Base-by-base conservation (phyloP, 2,329 filamentous ascomycete species). In the Epichloe glyceriae region DNA sequence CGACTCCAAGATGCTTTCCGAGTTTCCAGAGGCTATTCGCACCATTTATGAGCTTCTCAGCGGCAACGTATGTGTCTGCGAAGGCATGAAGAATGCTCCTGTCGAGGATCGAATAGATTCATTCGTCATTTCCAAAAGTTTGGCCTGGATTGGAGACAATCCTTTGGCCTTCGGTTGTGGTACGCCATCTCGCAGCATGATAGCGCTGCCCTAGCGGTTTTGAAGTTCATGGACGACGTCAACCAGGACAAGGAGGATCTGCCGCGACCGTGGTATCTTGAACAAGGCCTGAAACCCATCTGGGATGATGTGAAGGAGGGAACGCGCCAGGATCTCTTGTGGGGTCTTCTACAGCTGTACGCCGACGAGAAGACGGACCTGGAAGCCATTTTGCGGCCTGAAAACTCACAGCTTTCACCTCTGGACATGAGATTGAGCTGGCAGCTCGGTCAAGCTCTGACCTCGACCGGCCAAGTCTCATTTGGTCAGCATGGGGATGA, bases 131-230 rank as follows among this genome's bases (percentile, higher is more conserved):
- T 86, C 88, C 1, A 78, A 86, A 83, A 83, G 45, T 98, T 96
- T 63, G 81, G 81, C 4, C 74, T 98, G 37, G 86, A 94, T 64
- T 98, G 93, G 93, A 83, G 88, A 64, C 90, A 95, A 62, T 84
- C 90, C 0, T 95, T 98, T 65, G 91, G 88, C 11, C 75, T 98
- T 47, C 82, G 90, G 42, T 73, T 98, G 2, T 97, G 89, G 86
- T 98, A 95, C 64, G 83, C 83, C 43, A 86, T 82, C 40, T 74
- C 79, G 2, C 72, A 78, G 35, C 74, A 82, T 39, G 85, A 89
- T 43, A 76, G 81, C 37, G 74, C 96, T 42, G 79, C 83, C 8
- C 72, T 75, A 44, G 90, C 90, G 3, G 83, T 98, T 4, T 68
- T 74, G 42, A 76, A 78, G 30, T 98, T 89, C 66, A 73, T 81